Evolutionary conservation across 1,284 basidiomycete genomes (phyloP).

Genomic region (Ustilago hordei): DNA sequence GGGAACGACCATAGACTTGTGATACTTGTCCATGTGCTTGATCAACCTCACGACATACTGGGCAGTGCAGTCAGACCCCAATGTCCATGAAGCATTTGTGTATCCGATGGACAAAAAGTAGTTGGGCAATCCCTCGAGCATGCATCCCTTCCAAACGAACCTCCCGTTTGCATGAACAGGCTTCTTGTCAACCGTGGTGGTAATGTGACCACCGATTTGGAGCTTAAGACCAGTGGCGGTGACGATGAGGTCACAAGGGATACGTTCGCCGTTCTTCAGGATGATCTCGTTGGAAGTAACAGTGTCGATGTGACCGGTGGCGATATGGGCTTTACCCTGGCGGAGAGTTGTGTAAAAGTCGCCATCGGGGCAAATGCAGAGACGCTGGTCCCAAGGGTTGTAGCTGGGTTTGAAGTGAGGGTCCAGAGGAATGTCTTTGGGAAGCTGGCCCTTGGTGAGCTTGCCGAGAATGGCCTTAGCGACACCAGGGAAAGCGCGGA

Average conservation of each 20-base stretch:
- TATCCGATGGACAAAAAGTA: conserved; percentile 61
- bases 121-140: conserved; percentile 68
- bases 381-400: conserved; percentile 69
- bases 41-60: conserved; percentile 59
- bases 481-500: conserved; percentile 61
- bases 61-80: conserved; percentile 64
- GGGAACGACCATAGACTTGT: conserved; percentile 42
- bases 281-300: conserved; percentile 60
- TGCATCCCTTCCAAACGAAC: conserved; percentile 65
- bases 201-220: conserved; percentile 57
- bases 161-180: conserved; percentile 37
- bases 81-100: conserved; percentile 68
- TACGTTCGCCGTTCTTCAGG: conserved; percentile 57
- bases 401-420: conserved; percentile 69
- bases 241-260: conserved; percentile 68
- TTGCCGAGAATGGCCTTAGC: conserved; percentile 48
- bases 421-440: conserved; percentile 61
- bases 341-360: conserved; percentile 66
- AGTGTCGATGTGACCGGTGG: conserved; percentile 66
- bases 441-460: conserved; percentile 55
- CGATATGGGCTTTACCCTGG: conserved; percentile 65
- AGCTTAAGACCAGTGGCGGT: conserved; percentile 68
- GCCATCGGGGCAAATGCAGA: conserved; percentile 67
- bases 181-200: conserved; percentile 60
- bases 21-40: conserved; percentile 54